Base-by-base conservation (phyloP, 257 asterid genomes). In the Asclepias syriaca region DNA sequence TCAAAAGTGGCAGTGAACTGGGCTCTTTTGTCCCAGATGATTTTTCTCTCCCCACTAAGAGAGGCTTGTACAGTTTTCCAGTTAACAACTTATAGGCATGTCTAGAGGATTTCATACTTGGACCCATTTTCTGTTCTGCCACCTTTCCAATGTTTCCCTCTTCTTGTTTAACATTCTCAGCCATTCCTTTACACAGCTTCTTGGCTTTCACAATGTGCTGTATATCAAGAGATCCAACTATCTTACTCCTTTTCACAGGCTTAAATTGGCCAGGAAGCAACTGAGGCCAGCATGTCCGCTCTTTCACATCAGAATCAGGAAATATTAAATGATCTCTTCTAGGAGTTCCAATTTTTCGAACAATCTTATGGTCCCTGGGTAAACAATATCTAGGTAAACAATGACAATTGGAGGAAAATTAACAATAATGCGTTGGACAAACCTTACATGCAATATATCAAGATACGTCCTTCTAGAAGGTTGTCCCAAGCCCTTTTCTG, bases 371-470 rank as follows among this genome's bases (percentile, higher is more conserved):
- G 71, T 90, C 89, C 88, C 94, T 89, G 84, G 64, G 75, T 21
- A 72, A 67, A 56, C 43, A 45, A 51, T n/a, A 49, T 18, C 48
- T 51, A 51, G 3, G 13, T 21, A 43, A 39, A 55, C 27, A 6
- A 49, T 37, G 43, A 53, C 45, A 50, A 51, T 40, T 55, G 21
- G 55, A 16, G 37, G 48, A 59, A 54, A 37, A 66, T 3, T 59
- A 66, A 21, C 64, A 45, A 39, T 50, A 71, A 65, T 51, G 46
- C n/a, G 16, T 21, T 16, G 11, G 1, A 50, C 11, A 29, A 75
- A 27, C 66, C 90, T 76, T 82, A 86, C 96, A 76, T 72, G 91
- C 96, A 89, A 83, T 86, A 89, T 75, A 89, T 87, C 85, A 89
- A 75, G 82, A 87, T 74, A 73, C 90, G 86, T 6, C 77, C 78